Conservation (phyloP, 257 asterid species). For the Thymus mandschuricus region DNA sequence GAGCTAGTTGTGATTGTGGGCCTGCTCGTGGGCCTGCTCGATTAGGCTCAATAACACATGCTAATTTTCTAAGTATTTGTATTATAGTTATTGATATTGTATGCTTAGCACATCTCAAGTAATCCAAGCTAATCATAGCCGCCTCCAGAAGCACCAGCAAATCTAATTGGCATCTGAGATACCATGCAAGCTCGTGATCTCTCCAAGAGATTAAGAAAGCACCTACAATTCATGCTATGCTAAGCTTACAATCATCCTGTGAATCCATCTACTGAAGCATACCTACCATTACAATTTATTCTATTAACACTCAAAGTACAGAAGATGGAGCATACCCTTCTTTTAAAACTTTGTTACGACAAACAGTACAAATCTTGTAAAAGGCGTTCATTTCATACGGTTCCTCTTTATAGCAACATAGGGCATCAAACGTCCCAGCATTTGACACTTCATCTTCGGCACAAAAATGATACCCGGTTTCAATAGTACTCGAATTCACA, state of each 20-base stretch:
- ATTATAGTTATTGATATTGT: no score
- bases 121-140: background rate
- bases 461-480: background rate
- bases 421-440: background rate
- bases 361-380: background rate
- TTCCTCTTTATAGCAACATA: slow-evolving; percentile 3
- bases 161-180: slow-evolving; percentile 1
- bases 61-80: no score
- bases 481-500: background rate
- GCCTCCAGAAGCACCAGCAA: background rate
- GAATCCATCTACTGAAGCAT: background rate
- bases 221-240: background rate
- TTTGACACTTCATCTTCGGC: background rate
- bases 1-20: no score
- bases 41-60: no score
- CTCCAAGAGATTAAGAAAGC: background rate
- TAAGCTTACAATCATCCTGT: background rate
- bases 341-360: background rate
- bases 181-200: slow-evolving; percentile 3
- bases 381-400: background rate
- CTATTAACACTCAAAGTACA: background rate
- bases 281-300: background rate
- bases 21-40: no score
- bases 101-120: no score
- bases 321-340: background rate